Conservation (phyloP, 2,329 filamentous ascomycete genomes). For the Microsporum audouinii region DNA sequence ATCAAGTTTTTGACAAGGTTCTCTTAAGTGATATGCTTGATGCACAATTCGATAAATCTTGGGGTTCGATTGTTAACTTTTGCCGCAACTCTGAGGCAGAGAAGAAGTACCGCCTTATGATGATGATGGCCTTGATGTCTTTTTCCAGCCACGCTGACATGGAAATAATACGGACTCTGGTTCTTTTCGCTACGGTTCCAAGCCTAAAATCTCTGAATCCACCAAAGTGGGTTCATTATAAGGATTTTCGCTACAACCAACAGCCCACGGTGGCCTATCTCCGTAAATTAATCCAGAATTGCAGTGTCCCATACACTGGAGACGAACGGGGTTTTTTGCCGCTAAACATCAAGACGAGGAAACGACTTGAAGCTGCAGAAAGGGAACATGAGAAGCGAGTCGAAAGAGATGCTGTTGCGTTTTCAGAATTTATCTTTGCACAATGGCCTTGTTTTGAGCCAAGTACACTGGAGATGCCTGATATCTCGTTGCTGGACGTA, state of each 20-base stretch:
- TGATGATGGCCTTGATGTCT: conserved; percentile 22
- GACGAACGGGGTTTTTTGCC: conserved; percentile 4
- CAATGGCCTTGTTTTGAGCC: conserved; percentile 14
- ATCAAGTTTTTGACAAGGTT: conserved; percentile 9
- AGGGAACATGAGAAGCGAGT: conserved; percentile 5
- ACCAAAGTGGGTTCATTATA: conserved; percentile 6
- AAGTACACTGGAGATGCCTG: background rate
- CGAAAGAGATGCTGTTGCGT: conserved; percentile 9
- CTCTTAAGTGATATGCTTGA: conserved; percentile 11
- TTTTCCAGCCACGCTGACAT: conserved; percentile 18
- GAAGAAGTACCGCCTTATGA: conserved; percentile 21
- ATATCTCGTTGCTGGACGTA: conserved; percentile 3
- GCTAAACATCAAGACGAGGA: conserved; percentile 2
- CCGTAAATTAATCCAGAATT: conserved; percentile 6
- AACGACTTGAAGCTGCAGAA: conserved; percentile 5
- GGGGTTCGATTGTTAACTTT: conserved; percentile 12
- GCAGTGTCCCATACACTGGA: conserved; percentile 6
- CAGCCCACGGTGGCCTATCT: conserved; percentile 8
- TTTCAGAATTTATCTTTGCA: conserved; percentile 11
- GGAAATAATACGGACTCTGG: conserved; percentile 16
- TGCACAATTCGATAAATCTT: conserved; percentile 5
- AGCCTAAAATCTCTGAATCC: conserved; percentile 11
- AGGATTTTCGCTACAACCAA: conserved; percentile 9
- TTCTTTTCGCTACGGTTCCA: conserved; percentile 12
- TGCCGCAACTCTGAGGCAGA: conserved; percentile 1